phyloP scores from a whole-genome alignment of 345 rosid genomes.

The Raphanus sativus region DNA sequence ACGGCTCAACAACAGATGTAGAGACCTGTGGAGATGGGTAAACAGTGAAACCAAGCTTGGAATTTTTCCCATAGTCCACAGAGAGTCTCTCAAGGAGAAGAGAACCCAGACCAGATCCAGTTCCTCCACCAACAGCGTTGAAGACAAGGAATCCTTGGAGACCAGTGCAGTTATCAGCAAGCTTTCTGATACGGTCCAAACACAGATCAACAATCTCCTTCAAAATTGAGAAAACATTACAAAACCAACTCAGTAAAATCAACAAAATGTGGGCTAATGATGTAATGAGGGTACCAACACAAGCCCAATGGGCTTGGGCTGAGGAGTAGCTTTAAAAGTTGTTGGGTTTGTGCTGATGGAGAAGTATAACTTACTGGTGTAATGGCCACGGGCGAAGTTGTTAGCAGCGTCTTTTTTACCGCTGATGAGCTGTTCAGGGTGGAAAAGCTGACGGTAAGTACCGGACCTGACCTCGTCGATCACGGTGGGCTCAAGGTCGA shows the following conservation, averaged over 20 bases:
- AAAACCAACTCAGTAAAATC: neutral
- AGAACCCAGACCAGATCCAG: neutral
- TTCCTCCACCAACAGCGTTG: neutral
- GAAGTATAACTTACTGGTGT: neutral
- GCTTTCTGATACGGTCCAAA: neutral
- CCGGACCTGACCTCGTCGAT: neutral
- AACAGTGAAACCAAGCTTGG: neutral
- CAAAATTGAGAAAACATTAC: neutral
- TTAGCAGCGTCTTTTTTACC: neutral
- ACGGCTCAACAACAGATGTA: neutral
- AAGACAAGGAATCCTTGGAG: neutral
- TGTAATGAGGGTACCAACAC: no score
- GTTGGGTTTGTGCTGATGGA: neutral
- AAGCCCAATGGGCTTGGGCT: no score
- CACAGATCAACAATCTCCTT: neutral
- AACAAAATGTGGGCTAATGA: no score
- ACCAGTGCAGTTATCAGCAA: neutral
- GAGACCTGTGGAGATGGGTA: neutral
- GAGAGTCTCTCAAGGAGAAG: neutral
- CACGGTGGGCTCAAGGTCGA: neutral
- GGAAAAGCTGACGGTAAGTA: neutral
- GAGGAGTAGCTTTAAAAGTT: no score
- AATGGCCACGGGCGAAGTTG: neutral
- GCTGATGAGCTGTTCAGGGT: neutral
- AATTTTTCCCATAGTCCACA: neutral